Base-by-base conservation (phyloP, 352 stramenopile species). In the Pythium aristosporum region DNA sequence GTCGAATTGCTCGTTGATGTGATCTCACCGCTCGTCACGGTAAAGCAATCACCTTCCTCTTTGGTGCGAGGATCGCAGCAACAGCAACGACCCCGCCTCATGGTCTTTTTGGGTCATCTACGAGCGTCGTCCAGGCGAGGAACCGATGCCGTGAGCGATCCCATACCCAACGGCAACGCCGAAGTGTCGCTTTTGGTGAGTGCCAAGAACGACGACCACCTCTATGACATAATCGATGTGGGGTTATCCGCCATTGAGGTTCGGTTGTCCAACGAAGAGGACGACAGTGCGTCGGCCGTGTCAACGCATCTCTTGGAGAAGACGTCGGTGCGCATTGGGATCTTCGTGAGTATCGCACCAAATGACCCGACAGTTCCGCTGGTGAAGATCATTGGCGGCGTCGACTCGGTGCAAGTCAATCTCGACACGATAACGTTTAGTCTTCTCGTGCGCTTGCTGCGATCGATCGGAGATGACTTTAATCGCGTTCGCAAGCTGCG, bases 171-270 rank as follows among this genome's bases (percentile, higher is more conserved):
- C 21, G 52, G 44, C 6, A 21, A 30, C n/a, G 2, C 15, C 0
- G 54, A 68, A 2, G 54, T 49, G 25, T 59, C 53, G 7, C 28
- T 64, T 7, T 28, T 58, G 12, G 25, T 41, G n/a, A 39, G 37
- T 47, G 11, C 28, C 10, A 64, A 41, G 23, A 63, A 58, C 12
- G 46, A 64, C n/a, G 60, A 63, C 21, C 56, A 60, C 65, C 61
- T 95, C n/a, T 92, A 94, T 56, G 87, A 95, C 48, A 69, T 87
- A 1, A 76, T 94, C 13, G 80, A 94, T 42, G 85, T 95, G 42
- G 79, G 73, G 13, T 76, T 95, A n/a, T 83, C 78, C 1, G 85
- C 85, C 3, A 87, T 92, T 54, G 80, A 95, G 72, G 83, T 92
- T 12, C 81, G 88, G 53, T 69, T 91, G 46, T 64, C 55, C 0